Percentiles rank a stretch among this genome's conserved stretches.
These are phyloP conservation scores for Clarireedia sp. DNA, from an alignment of 2,329 filamentous ascomycete genomes.

Conservation along the genomic window DNA sequence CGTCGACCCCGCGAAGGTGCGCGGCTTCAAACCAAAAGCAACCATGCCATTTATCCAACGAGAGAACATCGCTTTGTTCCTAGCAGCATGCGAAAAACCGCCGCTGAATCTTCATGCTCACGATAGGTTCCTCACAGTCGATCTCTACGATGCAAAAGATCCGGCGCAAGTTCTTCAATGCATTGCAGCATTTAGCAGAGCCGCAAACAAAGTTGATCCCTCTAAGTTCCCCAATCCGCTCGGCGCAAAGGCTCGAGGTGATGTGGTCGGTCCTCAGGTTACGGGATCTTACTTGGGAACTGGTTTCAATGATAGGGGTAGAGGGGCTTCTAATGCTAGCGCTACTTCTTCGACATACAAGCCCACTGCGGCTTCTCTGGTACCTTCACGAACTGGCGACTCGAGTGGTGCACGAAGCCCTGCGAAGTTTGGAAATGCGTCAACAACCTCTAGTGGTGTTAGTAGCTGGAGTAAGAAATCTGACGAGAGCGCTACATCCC, in stretches of 20 bases:
- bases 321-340: constrained; percentile 49
- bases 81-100: constrained; percentile 75
- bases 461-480: constrained; percentile 86
- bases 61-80: constrained; percentile 97
- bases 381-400: constrained; percentile 28
- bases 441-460: constrained; percentile 47
- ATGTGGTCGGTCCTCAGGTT: constrained; percentile 55
- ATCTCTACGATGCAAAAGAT: constrained; percentile 92
- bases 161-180: constrained; percentile 94
- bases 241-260: constrained; percentile 57
- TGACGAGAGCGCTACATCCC: constrained; percentile 72
- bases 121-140: constrained; percentile 94
- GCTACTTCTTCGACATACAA: constrained; percentile 45
- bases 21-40: constrained; percentile 79
- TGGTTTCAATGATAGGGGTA: constrained; percentile 33
- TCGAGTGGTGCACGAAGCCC: constrained; percentile 52
- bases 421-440: constrained; percentile 44
- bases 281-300: constrained; percentile 44
- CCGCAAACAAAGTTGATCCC: constrained; percentile 69
- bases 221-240: constrained; percentile 66
- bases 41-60: constrained; percentile 98
- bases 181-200: constrained; percentile 81
- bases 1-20: constrained; percentile 63
- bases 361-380: constrained; percentile 30
- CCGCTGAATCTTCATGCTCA: constrained; percentile 86